Conservation (phyloP, 164 flowering plant species). For the Piper longum region DNA sequence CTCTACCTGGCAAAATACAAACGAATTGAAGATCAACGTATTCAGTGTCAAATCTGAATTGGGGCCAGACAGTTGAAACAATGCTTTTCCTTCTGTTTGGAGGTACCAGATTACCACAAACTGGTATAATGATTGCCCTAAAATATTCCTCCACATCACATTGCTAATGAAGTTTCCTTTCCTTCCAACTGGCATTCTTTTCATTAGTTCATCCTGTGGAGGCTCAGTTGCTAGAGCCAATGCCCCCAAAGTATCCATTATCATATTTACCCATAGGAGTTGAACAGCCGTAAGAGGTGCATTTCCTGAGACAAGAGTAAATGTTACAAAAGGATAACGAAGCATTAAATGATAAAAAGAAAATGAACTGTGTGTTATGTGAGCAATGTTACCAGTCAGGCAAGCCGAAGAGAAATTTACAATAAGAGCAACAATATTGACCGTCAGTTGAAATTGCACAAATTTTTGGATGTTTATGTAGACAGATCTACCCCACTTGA, state of each 20-base stretch:
- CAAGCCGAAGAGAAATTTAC: conserved; percentile 93
- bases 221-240: conserved; percentile 92
- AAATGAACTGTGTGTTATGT: background rate
- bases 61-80: conserved; percentile 49
- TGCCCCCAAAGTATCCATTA: conserved; percentile 96
- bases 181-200: conserved; percentile 71
- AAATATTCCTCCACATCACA: conserved; percentile 91
- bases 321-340: conserved; percentile 1
- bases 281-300: conserved; percentile 97
- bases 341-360: background rate
- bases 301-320: conserved; percentile 35
- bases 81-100: conserved; percentile 52
- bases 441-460: conserved; percentile 89
- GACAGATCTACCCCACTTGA: conserved; percentile 92
- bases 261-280: conserved; percentile 95
- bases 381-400: conserved; percentile 45
- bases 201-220: conserved; percentile 75
- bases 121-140: conserved; percentile 84
- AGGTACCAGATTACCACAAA: conserved; percentile 71
- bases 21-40: conserved; percentile 77
- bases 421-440: conserved; percentile 75
- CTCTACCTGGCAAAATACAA: conserved; percentile 86
- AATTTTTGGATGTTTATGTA: conserved; percentile 84
- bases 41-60: conserved; percentile 59
- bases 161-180: conserved; percentile 78